These are phyloP conservation scores for Paecilomyces fulvus DNA, from an alignment of 2,329 filamentous ascomycete species.

Conservation along the genomic window DNA sequence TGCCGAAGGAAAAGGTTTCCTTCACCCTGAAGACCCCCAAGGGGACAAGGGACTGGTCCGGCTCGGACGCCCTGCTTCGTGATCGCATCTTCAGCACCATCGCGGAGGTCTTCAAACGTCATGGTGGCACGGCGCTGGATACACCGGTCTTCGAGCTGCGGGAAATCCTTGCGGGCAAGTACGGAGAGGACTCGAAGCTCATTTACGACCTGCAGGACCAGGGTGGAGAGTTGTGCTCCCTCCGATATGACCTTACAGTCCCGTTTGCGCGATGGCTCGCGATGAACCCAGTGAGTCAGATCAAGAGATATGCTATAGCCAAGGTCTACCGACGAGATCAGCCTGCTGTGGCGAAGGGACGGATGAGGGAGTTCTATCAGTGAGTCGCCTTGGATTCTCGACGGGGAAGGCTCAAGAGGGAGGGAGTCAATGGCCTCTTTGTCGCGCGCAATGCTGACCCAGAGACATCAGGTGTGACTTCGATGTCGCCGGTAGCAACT, in stretches of 20 bases:
- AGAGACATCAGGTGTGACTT: conserved; percentile 63
- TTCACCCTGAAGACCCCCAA: conserved; percentile 82
- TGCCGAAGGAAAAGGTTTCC: conserved; percentile 25
- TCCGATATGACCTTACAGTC: conserved; percentile 81
- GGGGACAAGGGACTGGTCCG: conserved; percentile 81
- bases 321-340: conserved; percentile 82
- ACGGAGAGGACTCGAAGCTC: conserved; percentile 85
- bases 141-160: conserved; percentile 79
- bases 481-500: conserved; percentile 72
- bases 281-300: conserved; percentile 78
- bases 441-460: background rate
- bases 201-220: conserved; percentile 87
- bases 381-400: background rate
- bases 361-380: conserved; percentile 95
- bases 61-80: conserved; percentile 68
- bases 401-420: background rate
- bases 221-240: conserved; percentile 73
- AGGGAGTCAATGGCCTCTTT: background rate
- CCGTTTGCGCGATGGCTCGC: conserved; percentile 88
- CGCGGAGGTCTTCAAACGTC: conserved; percentile 71
- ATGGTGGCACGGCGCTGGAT: conserved; percentile 71
- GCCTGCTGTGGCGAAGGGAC: conserved; percentile 79
- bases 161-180: conserved; percentile 81
- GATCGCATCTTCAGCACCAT: conserved; percentile 73
- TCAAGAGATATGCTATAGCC: conserved; percentile 92